phyloP scores from a whole-genome alignment of 2,329 filamentous ascomycete genomes.

The Xenoacremonium recifei region DNA sequence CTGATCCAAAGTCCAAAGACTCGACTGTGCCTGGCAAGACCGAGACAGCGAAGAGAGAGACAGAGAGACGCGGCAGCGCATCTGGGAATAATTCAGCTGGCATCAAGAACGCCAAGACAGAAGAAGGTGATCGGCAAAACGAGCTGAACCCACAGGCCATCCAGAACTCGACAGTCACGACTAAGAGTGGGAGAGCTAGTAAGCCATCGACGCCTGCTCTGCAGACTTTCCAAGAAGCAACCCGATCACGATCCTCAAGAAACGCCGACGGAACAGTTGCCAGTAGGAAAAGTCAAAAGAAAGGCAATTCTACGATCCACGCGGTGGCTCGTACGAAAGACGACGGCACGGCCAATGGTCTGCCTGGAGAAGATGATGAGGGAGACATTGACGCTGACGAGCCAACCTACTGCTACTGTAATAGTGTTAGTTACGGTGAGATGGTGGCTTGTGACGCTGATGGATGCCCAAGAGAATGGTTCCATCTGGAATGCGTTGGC shows the following conservation, averaged over 20 bases:
- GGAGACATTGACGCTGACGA: slow-evolving; percentile 70
- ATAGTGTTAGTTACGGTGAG: slow-evolving; percentile 76
- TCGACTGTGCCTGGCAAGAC: slow-evolving; percentile 31
- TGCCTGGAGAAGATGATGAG: slow-evolving; percentile 38
- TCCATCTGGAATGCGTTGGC: slow-evolving; percentile 79
- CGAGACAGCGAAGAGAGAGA: slow-evolving; percentile 34
- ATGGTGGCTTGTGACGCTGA: slow-evolving; percentile 81
- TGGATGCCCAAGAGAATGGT: slow-evolving; percentile 75
- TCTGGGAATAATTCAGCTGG: slow-evolving; percentile 25
- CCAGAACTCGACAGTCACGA: slow-evolving; percentile 48
- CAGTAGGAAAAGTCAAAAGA: slow-evolving; percentile 62
- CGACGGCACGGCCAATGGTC: slow-evolving; percentile 43
- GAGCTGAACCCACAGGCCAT: slow-evolving; percentile 45
- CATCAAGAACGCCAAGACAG: slow-evolving; percentile 41
- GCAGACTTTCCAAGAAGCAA: slow-evolving; percentile 57
- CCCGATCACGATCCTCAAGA: slow-evolving; percentile 54
- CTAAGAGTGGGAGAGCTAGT: slow-evolving; percentile 64
- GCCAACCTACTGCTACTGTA: slow-evolving; percentile 76
- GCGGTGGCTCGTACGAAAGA: slow-evolving; percentile 35
- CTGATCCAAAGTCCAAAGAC: slow-evolving; percentile 54
- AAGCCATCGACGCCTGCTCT: slow-evolving; percentile 65
- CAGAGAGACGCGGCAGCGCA: slow-evolving; percentile 26
- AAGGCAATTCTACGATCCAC: slow-evolving; percentile 44
- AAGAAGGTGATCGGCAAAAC: slow-evolving; percentile 36
- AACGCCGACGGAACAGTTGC: slow-evolving; percentile 37